Base-by-base conservation (phyloP, 495 filamentous ascomycete genomes). In the Niebla homalea region DNA sequence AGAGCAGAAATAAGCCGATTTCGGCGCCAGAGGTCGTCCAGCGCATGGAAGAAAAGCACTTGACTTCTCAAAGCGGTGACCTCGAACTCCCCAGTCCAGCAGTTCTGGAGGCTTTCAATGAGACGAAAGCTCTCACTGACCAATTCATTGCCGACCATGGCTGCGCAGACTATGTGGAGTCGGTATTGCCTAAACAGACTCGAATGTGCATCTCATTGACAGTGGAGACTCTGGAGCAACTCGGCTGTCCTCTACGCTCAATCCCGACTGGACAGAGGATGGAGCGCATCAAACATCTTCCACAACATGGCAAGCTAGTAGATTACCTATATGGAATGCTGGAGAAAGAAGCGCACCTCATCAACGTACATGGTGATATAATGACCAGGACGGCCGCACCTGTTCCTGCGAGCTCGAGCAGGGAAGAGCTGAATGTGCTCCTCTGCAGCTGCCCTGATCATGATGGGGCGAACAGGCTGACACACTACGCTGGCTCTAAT, bases 141-240 rank as follows among this genome's bases (percentile, higher is more conserved):
- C 42, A 65, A 4, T 64, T 67, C 44, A 62, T 73, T 21, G 56
- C 29, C 2, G 62, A 71, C 11, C 62, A 67, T 38, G 44, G 61
- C 18, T 65, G 61, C 32, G 62, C 52, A 15, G 61, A 67, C 7
- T 69, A 67, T 25, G 53, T 60, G 4, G 57, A 62, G 3, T 52
- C 43, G 2, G 53, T 64, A n/a, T 43, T 59, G 1, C 62, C 67
- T 0, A 42, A 51, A n/a, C 53, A 63, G 41, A 65, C 60, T 2
- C 40, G 67, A 32, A 59, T 76, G 0, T 70, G 66, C 37, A 46
- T 69, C 1, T 61, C 64, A 1, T 54, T 70, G 20, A 62, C 60
- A 6, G 43, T 70, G 6, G 68, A 77, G 39, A 67, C 71, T 12
- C 73, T 75, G 36, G 64, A 75, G 25, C 15, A 65, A 19, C 48